Conservation (phyloP, 495 filamentous ascomycete species). For the Cryomyces minteri region DNA sequence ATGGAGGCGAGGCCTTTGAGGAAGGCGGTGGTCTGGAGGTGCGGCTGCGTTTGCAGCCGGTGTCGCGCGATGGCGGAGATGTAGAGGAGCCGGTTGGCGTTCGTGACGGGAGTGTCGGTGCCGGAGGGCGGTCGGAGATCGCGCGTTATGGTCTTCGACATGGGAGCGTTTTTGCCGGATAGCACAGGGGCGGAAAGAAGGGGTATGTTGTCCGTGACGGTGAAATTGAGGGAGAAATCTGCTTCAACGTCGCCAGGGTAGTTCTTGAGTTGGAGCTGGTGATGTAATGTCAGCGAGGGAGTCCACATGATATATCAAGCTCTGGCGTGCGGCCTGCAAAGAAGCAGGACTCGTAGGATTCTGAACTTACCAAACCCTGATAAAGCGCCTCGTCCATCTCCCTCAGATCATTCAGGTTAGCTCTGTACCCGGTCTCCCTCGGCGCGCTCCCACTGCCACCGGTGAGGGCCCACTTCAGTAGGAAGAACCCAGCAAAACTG, state of each 20-base stretch:
- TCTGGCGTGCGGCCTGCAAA: no score
- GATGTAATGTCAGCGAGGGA: no score
- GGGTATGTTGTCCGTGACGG: slow-evolving; percentile 61
- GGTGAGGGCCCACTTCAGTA: slow-evolving; percentile 81
- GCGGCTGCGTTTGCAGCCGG: slow-evolving; percentile 61
- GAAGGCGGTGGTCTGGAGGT: slow-evolving; percentile 68
- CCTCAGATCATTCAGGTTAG: slow-evolving; percentile 80
- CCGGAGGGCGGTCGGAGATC: slow-evolving; percentile 55
- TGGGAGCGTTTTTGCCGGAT: slow-evolving; percentile 16
- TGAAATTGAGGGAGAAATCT: slow-evolving; percentile 73
- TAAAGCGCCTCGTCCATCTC: slow-evolving; percentile 92
- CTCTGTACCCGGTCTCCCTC: slow-evolving; percentile 55
- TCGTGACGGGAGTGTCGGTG: slow-evolving; percentile 64
- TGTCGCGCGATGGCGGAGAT: slow-evolving; percentile 81
- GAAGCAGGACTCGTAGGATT: neutral
- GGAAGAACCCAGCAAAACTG: slow-evolving; percentile 85
- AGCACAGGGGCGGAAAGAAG: slow-evolving; percentile 17
- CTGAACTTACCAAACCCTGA: slow-evolving; percentile 45
- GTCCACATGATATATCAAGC: no score
- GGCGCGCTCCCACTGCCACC: slow-evolving; percentile 41
- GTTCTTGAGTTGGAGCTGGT: slow-evolving; percentile 13
- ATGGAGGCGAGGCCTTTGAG: slow-evolving; percentile 69
- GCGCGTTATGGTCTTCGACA: slow-evolving; percentile 38
- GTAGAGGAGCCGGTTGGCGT: slow-evolving; percentile 82
- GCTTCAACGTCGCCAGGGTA: slow-evolving; percentile 44